Conservation (phyloP, 2,329 filamentous ascomycete genomes). For the Colletotrichum shisoi region DNA sequence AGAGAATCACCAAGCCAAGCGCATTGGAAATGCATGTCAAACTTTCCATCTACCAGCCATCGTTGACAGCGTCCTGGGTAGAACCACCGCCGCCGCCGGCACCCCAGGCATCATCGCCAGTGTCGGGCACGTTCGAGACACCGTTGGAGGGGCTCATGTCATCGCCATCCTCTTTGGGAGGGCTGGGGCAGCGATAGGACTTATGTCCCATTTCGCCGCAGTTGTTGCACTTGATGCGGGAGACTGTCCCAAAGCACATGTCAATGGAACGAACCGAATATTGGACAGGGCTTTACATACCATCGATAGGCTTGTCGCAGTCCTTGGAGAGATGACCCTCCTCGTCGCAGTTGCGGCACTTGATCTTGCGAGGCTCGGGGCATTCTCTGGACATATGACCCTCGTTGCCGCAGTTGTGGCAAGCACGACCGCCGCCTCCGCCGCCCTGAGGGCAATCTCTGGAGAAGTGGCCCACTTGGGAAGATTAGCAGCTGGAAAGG, state of each 20-base stretch:
- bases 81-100: conserved; percentile 1
- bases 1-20: conserved; percentile 22
- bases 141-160: conserved; percentile 28
- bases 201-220: conserved; percentile 60
- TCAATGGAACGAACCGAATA: conserved; percentile 40
- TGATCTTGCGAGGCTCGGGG: conserved; percentile 57
- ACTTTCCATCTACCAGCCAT: conserved; percentile 32
- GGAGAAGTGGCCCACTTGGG: conserved; percentile 66
- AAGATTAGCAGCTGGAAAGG: neutral
- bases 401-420: conserved; percentile 70
- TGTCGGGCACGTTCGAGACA: conserved; percentile 19
- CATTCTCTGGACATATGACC: conserved; percentile 66
- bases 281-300: conserved; percentile 46
- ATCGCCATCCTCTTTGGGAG: conserved; percentile 44
- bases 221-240: conserved; percentile 66
- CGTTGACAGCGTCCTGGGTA: conserved; percentile 14
- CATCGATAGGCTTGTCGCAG: conserved; percentile 66
- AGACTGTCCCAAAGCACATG: conserved; percentile 46
- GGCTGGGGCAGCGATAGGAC: conserved; percentile 51
- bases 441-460: conserved; percentile 72
- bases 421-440: conserved; percentile 61
- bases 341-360: conserved; percentile 68
- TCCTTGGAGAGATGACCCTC: conserved; percentile 69
- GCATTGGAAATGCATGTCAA: neutral
- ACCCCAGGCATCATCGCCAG: conserved; percentile 25